These are phyloP conservation scores for Lenzites betulinus DNA, from an alignment of 768 basidiomycete genomes.

Conservation along the genomic window DNA sequence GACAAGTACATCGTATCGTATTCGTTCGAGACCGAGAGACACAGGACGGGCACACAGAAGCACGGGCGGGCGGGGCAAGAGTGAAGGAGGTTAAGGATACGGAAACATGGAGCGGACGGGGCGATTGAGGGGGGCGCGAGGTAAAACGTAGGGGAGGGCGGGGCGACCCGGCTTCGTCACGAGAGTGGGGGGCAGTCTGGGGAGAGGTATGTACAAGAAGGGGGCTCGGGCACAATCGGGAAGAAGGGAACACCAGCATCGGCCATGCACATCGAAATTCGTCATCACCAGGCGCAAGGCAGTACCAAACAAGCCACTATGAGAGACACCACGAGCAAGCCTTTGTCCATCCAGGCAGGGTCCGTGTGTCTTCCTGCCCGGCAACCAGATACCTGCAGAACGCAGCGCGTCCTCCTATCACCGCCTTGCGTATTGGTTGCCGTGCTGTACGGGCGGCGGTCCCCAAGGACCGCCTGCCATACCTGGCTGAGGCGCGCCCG, in stretches of 20 bases:
- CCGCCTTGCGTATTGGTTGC: slow-evolving; percentile 30
- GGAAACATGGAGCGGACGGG: slow-evolving; percentile 6
- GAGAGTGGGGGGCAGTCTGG: neutral
- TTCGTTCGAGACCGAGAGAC: slow-evolving; percentile 6
- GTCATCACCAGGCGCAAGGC: slow-evolving; percentile 11
- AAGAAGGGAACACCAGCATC: slow-evolving; percentile 4
- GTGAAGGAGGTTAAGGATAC: slow-evolving; percentile 17
- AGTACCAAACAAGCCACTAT: slow-evolving; percentile 7
- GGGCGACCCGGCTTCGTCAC: neutral
- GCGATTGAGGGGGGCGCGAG: neutral
- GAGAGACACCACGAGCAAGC: slow-evolving; percentile 16
- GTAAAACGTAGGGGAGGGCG: neutral
- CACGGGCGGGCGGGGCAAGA: neutral
- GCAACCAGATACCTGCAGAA: slow-evolving; percentile 6
- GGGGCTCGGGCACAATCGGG: neutral
- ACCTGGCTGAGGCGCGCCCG: slow-evolving; percentile 14
- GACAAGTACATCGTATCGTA: slow-evolving; percentile 14
- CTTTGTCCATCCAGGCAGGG: slow-evolving; percentile 22
- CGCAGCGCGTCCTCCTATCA: slow-evolving; percentile 10
- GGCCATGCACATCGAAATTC: neutral
- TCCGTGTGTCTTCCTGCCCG: slow-evolving; percentile 23
- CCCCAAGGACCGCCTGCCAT: slow-evolving; percentile 26
- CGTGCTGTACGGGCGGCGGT: slow-evolving; percentile 30
- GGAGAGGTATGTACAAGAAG: slow-evolving; percentile 13
- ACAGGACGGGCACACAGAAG: neutral